Evolutionary conservation across 1,139 yeast species (phyloP).

Genomic region (Blastobotrys persicus): DNA sequence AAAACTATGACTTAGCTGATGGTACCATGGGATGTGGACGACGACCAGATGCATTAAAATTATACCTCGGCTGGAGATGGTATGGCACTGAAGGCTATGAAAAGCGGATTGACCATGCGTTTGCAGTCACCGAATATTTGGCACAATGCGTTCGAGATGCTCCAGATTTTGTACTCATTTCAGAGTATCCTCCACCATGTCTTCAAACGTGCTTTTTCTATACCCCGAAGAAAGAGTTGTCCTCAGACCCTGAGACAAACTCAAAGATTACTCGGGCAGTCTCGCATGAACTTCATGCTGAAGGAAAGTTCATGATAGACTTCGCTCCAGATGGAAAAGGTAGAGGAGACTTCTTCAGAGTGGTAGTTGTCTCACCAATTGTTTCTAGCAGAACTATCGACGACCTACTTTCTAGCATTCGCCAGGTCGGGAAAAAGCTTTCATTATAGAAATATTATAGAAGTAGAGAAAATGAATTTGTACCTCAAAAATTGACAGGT

Average conservation of each 20-base stretch:
- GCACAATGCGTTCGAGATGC: slow-evolving; percentile 43
- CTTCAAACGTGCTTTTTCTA: slow-evolving; percentile 82
- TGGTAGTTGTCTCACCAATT: slow-evolving; percentile 75
- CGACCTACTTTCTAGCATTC: slow-evolving; percentile 39
- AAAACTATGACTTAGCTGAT: slow-evolving; percentile 76
- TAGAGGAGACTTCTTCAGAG: slow-evolving; percentile 79
- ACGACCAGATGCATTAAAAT: slow-evolving; percentile 75
- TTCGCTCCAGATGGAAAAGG: slow-evolving; percentile 66
- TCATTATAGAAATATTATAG: too few species aligned
- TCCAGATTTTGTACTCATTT: slow-evolving; percentile 51
- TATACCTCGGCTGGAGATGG: slow-evolving; percentile 79
- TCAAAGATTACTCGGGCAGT: slow-evolving; percentile 63
- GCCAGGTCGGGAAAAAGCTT: slow-evolving; percentile 28
- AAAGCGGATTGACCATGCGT: slow-evolving; percentile 70
- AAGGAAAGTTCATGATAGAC: slow-evolving; percentile 70
- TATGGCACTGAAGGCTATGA: slow-evolving; percentile 59
- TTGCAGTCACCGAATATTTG: slow-evolving; percentile 58
- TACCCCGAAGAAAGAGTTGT: slow-evolving; percentile 44
- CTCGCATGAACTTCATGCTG: slow-evolving; percentile 57
- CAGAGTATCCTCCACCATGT: slow-evolving; percentile 65
- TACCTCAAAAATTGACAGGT: too few species aligned
- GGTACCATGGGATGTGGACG: slow-evolving; percentile 95
- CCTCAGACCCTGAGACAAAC: slow-evolving; percentile 40
- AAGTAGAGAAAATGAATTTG: too few species aligned
- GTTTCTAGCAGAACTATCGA: slow-evolving; percentile 38